Base-by-base conservation (phyloP, 345 rosid species). In the Populus deltoides region DNA sequence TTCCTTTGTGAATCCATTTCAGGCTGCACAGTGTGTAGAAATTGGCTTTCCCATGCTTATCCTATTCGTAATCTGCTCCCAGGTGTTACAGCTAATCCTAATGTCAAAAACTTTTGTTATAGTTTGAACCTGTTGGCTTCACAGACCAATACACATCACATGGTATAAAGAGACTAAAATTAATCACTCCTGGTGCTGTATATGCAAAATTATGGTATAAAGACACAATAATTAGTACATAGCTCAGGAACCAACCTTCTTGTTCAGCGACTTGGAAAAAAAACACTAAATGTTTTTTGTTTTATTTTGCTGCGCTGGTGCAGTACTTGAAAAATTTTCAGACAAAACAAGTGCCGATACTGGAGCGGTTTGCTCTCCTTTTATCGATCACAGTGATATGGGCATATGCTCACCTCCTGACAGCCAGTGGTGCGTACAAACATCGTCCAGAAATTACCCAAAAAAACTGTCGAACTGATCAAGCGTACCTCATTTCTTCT, bases 341-440 rank as follows among this genome's bases (percentile, higher is more conserved):
- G 81, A 61, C 81, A 15, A 92, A 86, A 82, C 86, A 85, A 72
- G 80, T 94, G 68, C 99, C 97, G 45, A 73, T 97, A 74, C 73
- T 94, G 8, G 99, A 97, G 86, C 86, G 98, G 71, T 97, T 93
- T 79, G 98, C 95, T 62, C 89, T 97, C 73, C 78, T 97, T 47
- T 90, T 97, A 91, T 87, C 97, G 0, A 62, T 90, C 66, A 87
- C 90, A 43, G 80, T 97, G 1, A 90, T 92, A 82, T 97, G 99
- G 99, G 95, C 97, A 39, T 97, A 93, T 78, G 97, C 99, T 24
- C 99, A 94, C 87, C 85, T 97, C 72, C 85, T 97, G 88, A 97
- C 99, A 68, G 98, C 97, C 22, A 93, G 99, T 81, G 97, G 98
- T 0, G 98, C 97, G 43, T 97, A 97, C 84, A 96, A 90, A 81